phyloP scores from a whole-genome alignment of 1,284 basidiomycete genomes.

The Pterula multifida region DNA sequence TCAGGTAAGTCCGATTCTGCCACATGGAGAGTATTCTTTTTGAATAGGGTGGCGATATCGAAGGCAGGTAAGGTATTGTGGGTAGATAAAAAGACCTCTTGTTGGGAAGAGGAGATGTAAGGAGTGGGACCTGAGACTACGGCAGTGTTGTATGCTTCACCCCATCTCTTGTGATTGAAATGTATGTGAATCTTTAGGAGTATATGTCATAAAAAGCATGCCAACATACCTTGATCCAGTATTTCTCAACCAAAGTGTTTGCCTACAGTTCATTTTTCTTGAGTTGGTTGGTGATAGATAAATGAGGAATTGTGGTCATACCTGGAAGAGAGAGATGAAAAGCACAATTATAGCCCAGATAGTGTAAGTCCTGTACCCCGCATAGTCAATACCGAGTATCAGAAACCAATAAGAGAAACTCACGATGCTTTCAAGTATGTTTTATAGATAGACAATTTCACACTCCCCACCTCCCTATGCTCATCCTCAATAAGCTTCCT shows the following conservation, averaged over 20 bases:
- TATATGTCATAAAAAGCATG: not conserved
- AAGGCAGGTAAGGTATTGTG: not conserved
- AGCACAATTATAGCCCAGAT: not conserved
- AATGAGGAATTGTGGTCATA: too few relatives aligned
- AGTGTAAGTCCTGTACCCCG: not conserved
- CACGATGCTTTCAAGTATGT: constrained; percentile 49
- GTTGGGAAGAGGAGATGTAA: too few relatives aligned
- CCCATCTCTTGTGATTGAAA: not conserved
- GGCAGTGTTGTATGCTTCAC: not conserved
- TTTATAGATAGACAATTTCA: constrained; percentile 55
- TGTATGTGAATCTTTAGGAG: not conserved
- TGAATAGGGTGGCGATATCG: not conserved
- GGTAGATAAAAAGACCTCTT: too few relatives aligned
- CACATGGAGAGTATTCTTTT: not conserved
- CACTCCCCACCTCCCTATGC: constrained; percentile 45
- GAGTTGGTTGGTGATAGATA: too few relatives aligned
- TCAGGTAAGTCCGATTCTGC: constrained; percentile 16
- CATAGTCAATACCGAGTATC: not conserved
- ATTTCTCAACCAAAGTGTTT: not conserved
- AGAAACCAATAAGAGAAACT: constrained; percentile 7
- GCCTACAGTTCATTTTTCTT: too few relatives aligned
- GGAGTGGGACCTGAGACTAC: not conserved
- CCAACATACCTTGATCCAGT: not conserved
- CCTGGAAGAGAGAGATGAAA: not conserved
- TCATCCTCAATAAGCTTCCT: constrained; percentile 45